A percentile compares a stretch with the other conserved stretches of the same genome.
These are phyloP conservation scores for Oryza coarctata DNA, from an alignment of 176 grass and related monocot genomes.

Conservation along the genomic window DNA sequence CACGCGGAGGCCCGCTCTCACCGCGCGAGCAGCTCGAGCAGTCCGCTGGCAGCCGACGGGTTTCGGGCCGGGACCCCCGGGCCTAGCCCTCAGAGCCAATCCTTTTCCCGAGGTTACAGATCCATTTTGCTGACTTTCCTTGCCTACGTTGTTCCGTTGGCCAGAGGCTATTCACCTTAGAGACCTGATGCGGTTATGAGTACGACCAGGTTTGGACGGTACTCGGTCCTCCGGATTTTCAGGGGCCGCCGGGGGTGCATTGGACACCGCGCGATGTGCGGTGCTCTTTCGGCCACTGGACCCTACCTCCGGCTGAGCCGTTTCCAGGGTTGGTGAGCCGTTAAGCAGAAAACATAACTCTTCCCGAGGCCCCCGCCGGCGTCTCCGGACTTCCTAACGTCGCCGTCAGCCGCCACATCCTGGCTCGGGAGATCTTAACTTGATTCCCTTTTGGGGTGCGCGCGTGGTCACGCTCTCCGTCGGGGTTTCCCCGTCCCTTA, in stretches of 20 bases:
- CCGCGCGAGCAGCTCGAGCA: too few species aligned
- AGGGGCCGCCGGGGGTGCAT: slow-evolving; percentile 55
- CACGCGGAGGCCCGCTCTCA: not conserved
- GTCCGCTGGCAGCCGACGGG: too few species aligned
- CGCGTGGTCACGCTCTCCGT: too few species aligned
- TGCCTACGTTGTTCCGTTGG: slow-evolving; percentile 86
- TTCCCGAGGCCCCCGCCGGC: slow-evolving; percentile 54
- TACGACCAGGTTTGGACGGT: slow-evolving; percentile 56
- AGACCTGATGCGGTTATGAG: slow-evolving; percentile 58
- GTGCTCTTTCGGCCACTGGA: slow-evolving; percentile 56
- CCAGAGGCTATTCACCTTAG: slow-evolving; percentile 70
- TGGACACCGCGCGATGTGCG: slow-evolving; percentile 62
- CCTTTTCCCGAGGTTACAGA: slow-evolving; percentile 80
- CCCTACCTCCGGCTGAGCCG: slow-evolving; percentile 41
- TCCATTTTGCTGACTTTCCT: slow-evolving; percentile 85
- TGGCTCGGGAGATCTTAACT: not conserved
- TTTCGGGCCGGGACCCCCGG: slow-evolving; percentile 17
- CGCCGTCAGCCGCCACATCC: slow-evolving; percentile 51
- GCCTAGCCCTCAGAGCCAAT: slow-evolving; percentile 69
- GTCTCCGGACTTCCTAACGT: slow-evolving; percentile 65
- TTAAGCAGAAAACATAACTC: slow-evolving; percentile 74
- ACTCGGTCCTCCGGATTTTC: slow-evolving; percentile 72
- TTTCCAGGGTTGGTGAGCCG: slow-evolving; percentile 46
- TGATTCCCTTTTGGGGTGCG: too few species aligned
- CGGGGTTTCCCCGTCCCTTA: slow-evolving; percentile 69